These are phyloP conservation scores for Diplogelasinospora grovesii DNA, from an alignment of 495 filamentous ascomycete genomes.

Conservation along the genomic window DNA sequence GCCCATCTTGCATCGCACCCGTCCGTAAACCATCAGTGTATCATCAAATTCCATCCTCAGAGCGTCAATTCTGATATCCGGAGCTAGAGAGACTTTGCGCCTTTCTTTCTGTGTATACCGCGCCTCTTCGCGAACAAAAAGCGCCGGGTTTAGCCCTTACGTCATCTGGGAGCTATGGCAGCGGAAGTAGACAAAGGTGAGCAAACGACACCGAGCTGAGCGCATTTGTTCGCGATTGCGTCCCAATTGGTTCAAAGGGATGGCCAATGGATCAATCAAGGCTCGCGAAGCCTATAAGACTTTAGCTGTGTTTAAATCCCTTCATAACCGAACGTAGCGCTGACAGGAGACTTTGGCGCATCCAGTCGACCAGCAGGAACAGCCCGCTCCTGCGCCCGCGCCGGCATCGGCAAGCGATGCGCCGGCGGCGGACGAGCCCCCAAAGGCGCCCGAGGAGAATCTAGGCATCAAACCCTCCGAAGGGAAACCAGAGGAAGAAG, in stretches of 20 bases:
- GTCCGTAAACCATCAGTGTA: background rate
- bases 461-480: background rate
- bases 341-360: background rate
- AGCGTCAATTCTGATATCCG: background rate
- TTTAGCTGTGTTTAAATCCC: too few species aligned
- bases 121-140: too few species aligned
- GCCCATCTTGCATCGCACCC: background rate
- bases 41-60: background rate
- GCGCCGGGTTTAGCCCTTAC: slow-evolving; percentile 23
- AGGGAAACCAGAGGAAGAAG: too few species aligned
- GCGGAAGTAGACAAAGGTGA: slow-evolving; percentile 38
- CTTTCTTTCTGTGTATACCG: too few species aligned
- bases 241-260: too few species aligned
- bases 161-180: slow-evolving; percentile 39
- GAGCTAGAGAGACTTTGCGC: background rate
- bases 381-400: slow-evolving; percentile 1
- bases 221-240: too few species aligned
- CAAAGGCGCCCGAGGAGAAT: background rate
- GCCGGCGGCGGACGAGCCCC: slow-evolving; percentile 4
- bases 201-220: background rate
- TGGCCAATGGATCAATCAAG: too few species aligned
- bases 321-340: too few species aligned
- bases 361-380: slow-evolving; percentile 16
- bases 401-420: slow-evolving; percentile 4
- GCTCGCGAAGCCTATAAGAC: too few species aligned